phyloP scores from a whole-genome alignment of 2,329 filamentous ascomycete species.

The Dothiorella sarmentorum region DNA sequence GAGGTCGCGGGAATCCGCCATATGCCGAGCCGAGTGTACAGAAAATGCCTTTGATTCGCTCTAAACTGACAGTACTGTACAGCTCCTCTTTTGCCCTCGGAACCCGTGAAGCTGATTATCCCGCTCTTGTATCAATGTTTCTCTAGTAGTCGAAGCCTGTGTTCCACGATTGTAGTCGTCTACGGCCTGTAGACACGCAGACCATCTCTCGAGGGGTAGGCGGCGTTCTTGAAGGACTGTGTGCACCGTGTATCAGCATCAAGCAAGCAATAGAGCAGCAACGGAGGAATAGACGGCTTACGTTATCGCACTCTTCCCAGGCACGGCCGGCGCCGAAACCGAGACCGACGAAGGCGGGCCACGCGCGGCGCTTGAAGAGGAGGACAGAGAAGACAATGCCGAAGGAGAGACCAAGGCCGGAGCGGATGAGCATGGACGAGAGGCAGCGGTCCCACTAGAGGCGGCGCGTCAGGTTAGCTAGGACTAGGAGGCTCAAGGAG shows the following conservation, averaged over 20 bases:
- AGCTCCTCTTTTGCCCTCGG: neutral
- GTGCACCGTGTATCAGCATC: slow-evolving; percentile 1
- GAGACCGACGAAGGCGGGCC: slow-evolving; percentile 91
- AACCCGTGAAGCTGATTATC: neutral
- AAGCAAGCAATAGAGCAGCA: neutral
- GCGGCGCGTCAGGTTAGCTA: slow-evolving; percentile 7
- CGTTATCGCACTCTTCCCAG: slow-evolving; percentile 95
- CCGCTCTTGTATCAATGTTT: neutral
- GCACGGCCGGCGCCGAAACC: slow-evolving; percentile 95
- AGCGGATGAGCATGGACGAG: slow-evolving; percentile 95
- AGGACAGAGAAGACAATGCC: slow-evolving; percentile 98
- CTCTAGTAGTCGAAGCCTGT: neutral
- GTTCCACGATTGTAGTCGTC: neutral
- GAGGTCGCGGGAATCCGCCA: neutral
- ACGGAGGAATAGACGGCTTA: slow-evolving; percentile 25
- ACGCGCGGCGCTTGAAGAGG: slow-evolving; percentile 95
- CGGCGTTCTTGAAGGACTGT: slow-evolving; percentile 52
- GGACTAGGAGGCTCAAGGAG: neutral
- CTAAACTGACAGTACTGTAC: slow-evolving; percentile 17
- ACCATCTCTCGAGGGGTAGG: slow-evolving; percentile 47
- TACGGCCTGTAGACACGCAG: slow-evolving; percentile 47
- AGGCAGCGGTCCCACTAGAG: slow-evolving; percentile 97
- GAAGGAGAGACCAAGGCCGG: slow-evolving; percentile 90
- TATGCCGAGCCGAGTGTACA: slow-evolving; percentile 9
- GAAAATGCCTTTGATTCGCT: slow-evolving; percentile 13